phyloP scores from a whole-genome alignment of 768 basidiomycete genomes.

The Boletus reticulatus region DNA sequence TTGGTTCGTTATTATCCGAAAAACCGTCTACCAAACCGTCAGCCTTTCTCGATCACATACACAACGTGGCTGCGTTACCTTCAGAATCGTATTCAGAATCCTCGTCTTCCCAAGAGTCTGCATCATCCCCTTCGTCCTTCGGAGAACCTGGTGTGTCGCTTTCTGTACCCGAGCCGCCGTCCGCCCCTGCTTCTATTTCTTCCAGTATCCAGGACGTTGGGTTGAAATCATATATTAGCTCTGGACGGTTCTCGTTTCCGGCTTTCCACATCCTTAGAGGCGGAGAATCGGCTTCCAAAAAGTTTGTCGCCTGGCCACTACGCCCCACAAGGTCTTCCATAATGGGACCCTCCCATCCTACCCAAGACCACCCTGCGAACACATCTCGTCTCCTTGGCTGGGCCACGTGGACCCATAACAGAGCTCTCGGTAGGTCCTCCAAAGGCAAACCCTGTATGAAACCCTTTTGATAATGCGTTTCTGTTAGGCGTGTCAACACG shows the following conservation, averaged over 20 bases:
- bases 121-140: too few species aligned
- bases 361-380: conserved; percentile 13
- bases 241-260: neutral
- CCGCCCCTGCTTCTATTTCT: neutral
- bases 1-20: too few species aligned
- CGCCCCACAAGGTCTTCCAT: too few species aligned
- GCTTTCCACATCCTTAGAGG: conserved; percentile 12
- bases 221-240: conserved; percentile 10
- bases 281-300: neutral
- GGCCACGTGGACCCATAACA: conserved; percentile 8
- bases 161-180: too few species aligned
- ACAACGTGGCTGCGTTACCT: too few species aligned
- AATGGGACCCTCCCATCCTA: conserved; percentile 5
- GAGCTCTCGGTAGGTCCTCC: conserved; percentile 6
- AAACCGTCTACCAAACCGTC: too few species aligned
- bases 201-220: neutral
- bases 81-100: too few species aligned
- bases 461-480: conserved; percentile 1
- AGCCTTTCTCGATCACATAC: too few species aligned
- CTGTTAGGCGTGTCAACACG: conserved; percentile 5
- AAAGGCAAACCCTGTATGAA: conserved; percentile 15
- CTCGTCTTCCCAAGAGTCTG: too few species aligned
- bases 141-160: too few species aligned
- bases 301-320: neutral
- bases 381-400: neutral